Conservation (phyloP, 2,329 filamentous ascomycete genomes). For the Aspergillus puulaauensis region DNA sequence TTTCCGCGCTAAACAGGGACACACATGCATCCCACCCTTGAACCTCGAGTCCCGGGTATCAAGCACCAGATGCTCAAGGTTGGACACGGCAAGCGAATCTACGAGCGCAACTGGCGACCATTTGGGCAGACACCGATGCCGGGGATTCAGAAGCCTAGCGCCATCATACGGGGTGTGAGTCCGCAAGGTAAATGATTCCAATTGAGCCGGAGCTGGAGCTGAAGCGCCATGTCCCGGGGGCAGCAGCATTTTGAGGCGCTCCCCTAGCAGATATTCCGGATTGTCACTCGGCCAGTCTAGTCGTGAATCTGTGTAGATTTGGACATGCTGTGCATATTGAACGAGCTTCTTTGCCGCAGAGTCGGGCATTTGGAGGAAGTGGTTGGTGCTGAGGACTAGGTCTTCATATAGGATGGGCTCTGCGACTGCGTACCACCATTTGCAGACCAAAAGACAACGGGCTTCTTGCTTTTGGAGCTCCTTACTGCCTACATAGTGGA, state of each 20-base stretch:
- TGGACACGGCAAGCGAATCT: neutral
- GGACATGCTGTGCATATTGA: neutral
- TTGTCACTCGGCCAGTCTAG: neutral
- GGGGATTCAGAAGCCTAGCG: neutral
- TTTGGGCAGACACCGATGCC: neutral
- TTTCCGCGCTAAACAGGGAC: neutral
- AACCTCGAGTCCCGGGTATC: neutral
- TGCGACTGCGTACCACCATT: neutral
- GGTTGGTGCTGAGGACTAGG: neutral
- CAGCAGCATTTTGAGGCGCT: neutral
- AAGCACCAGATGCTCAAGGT: neutral
- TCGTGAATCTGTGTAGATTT: neutral
- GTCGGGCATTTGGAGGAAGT: neutral
- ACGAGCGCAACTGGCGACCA: neutral
- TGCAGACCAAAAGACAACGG: neutral
- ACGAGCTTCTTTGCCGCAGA: neutral
- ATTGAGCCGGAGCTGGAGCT: neutral
- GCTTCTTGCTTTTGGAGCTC: neutral
- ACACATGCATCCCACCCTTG: neutral
- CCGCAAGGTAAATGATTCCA: neutral
- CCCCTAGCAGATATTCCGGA: neutral
- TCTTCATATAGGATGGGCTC: neutral
- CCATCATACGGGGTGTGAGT: neutral
- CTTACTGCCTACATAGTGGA: neutral
- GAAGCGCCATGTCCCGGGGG: neutral